Base-by-base conservation (phyloP, 306 rosid genomes). In the Acacia acuminata region DNA sequence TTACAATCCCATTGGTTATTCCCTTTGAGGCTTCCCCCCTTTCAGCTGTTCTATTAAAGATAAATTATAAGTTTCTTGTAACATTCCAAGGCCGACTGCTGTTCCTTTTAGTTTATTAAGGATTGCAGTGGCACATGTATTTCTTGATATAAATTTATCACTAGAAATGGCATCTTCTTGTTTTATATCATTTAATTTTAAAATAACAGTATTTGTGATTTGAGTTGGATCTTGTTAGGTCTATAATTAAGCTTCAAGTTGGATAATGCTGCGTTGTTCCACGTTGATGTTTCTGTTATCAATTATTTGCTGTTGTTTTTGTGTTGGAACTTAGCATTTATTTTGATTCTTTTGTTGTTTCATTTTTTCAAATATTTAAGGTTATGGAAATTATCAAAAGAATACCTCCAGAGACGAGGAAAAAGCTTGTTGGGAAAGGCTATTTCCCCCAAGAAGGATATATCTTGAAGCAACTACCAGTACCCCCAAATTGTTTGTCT, bases 401-500 rank as follows among this genome's bases (percentile, higher is more conserved):
- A 85, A 75, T 94, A 63, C 92, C 99, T 15, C 84, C 61, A 15
- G 98, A 91, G 34, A 90, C 96, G 1, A 85, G 74, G 44, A 96
- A 48, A 71, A 96, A 94, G 82, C 98, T 96, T 74, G 77, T 81
- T 80, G 87, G 85, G 12, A 96, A 89, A 84, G 97, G 97, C 24
- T 96, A 85, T 89, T 90, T 85, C 80, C 97, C 99, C 71, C 99
- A 96, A 82, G 97, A 91, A 68, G 99, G 99, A 79, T 96, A 92
- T 84, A 47, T 94, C 77, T 50, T 94, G 86, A 84, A 87, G 68
- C 83, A 83, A 77, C 82, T 96, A 77, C 99, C 99, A 1, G 98
- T 96, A 15, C 98, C 99, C 19, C 99, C 99, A 30, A 96, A 96
- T 72, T 96, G 99, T 82, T 80, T 96, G 83, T 92, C 96, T 0